Evolutionary conservation across 306 rosid genomes (phyloP).

Genomic region (Corylus americana): DNA sequence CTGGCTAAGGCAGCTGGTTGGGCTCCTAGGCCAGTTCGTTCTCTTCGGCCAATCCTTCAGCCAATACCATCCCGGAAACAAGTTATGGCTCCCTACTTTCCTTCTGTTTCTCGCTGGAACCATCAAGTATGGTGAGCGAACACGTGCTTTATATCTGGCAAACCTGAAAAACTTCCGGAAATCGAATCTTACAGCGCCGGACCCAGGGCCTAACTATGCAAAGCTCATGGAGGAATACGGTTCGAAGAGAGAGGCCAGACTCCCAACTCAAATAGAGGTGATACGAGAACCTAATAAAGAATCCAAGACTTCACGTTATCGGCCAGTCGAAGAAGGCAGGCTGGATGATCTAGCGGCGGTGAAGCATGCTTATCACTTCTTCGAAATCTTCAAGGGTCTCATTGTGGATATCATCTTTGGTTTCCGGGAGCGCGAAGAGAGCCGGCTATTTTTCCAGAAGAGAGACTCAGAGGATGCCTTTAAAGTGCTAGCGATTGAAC

Average conservation of each 20-base stretch:
- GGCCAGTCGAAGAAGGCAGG: no score
- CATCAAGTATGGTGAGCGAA: slow-evolving; percentile 38
- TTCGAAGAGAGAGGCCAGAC: not conserved
- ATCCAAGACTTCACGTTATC: not conserved
- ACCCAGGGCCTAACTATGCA: slow-evolving; percentile 37
- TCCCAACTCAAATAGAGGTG: slow-evolving; percentile 10
- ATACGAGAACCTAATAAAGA: slow-evolving; percentile 10
- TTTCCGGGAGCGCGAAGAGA: slow-evolving; percentile 17
- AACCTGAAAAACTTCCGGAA: slow-evolving; percentile 25
- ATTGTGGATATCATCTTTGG: slow-evolving; percentile 37
- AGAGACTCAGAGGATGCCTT: not conserved
- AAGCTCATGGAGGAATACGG: slow-evolving; percentile 35
- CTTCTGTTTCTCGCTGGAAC: slow-evolving; percentile 35
- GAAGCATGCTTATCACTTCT: slow-evolving; percentile 20
- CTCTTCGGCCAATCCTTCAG: slow-evolving; percentile 31
- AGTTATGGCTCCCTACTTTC: slow-evolving; percentile 19
- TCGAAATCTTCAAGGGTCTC: slow-evolving; percentile 26
- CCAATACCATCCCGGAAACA: not conserved
- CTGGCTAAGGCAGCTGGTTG: slow-evolving; percentile 39
- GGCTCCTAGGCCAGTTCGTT: slow-evolving; percentile 20
- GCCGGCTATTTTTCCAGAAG: slow-evolving; percentile 2
- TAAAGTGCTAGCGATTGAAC: slow-evolving; percentile 24
- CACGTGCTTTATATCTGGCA: slow-evolving; percentile 27
- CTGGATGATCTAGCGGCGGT: not conserved
- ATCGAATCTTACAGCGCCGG: slow-evolving; percentile 25